Evolutionary conservation across 2,329 filamentous ascomycete genomes (phyloP).

Genomic region (Immersiporthe knoxdaviesiana): DNA sequence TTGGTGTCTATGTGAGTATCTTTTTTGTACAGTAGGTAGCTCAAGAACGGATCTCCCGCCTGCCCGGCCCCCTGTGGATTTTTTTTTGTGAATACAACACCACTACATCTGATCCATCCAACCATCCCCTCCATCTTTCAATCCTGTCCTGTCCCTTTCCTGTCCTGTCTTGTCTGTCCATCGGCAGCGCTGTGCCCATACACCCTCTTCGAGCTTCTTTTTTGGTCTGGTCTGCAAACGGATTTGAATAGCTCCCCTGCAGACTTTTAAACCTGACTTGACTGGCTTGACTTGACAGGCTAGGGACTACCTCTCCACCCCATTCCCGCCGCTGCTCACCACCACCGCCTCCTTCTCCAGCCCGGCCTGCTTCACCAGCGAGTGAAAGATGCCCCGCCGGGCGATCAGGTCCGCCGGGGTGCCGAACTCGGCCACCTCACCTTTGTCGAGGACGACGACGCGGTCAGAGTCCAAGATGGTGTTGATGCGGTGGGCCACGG

Average conservation of each 20-base stretch:
- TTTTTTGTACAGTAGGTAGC: neutral
- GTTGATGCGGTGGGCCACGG: slow-evolving; percentile 97
- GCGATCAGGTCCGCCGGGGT: slow-evolving; percentile 78
- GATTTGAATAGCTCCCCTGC: neutral
- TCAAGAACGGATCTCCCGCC: neutral
- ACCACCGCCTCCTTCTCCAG: slow-evolving; percentile 57
- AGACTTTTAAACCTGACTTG: too few relatives aligned
- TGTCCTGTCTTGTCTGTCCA: neutral
- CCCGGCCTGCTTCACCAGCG: slow-evolving; percentile 88
- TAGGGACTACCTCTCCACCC: neutral
- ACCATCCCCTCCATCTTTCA: neutral
- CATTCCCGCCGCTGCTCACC: slow-evolving; percentile 30
- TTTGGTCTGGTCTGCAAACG: neutral
- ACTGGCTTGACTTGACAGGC: neutral
- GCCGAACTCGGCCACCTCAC: slow-evolving; percentile 90
- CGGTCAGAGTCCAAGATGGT: slow-evolving; percentile 89
- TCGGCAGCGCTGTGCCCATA: neutral
- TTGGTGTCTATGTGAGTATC: neutral
- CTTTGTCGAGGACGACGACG: slow-evolving; percentile 91
- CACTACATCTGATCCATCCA: neutral
- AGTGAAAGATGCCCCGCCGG: slow-evolving; percentile 79
- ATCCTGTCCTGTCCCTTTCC: neutral
- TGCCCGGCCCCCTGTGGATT: neutral
- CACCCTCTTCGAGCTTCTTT: neutral
- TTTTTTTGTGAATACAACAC: neutral